These are phyloP conservation scores for Lizanozyma gosingica DNA, from an alignment of 1,139 yeast genomes.

Conservation along the genomic window DNA sequence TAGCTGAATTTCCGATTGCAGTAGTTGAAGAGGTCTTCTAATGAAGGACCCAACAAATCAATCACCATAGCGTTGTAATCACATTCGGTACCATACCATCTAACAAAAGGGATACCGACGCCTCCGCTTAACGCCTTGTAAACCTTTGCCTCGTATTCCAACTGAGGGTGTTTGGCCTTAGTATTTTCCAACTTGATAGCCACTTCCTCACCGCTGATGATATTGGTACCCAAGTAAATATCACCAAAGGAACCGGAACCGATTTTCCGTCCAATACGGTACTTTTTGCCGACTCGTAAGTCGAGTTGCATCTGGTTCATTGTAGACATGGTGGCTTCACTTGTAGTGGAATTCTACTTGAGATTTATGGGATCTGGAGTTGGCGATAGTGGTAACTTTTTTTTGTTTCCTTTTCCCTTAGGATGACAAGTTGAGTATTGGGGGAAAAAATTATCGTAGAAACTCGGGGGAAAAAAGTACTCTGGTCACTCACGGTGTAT, in stretches of 20 bases:
- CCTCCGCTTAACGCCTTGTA: constrained; percentile 94
- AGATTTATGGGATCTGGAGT: background rate
- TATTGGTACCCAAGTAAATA: constrained; percentile 85
- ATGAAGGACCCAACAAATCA: constrained; percentile 88
- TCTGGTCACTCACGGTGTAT: too few species aligned
- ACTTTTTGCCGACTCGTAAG: constrained; percentile 90
- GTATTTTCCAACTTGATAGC: constrained; percentile 91
- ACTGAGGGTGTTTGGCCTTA: constrained; percentile 90
- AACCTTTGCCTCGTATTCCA: constrained; percentile 93
- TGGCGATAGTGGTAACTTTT: background rate
- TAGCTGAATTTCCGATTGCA: constrained; percentile 90
- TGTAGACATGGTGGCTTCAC: constrained; percentile 14
- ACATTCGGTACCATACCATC: constrained; percentile 97
- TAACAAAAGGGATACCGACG: constrained; percentile 91
- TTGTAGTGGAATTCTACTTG: constrained; percentile 1
- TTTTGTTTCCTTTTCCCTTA: background rate
- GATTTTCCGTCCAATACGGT: constrained; percentile 89
- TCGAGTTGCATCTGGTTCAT: constrained; percentile 22
- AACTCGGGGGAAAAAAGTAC: too few species aligned
- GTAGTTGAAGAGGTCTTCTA: constrained; percentile 92
- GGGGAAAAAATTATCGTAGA: too few species aligned
- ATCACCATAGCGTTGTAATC: constrained; percentile 96
- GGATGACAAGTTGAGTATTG: background rate
- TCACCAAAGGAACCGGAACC: constrained; percentile 98
- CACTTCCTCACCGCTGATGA: constrained; percentile 93